A percentile compares a stretch with the other conserved stretches of the same genome.
Conservation (phyloP, 2,329 filamentous ascomycete genomes). For the Verticillium nubilum region DNA sequence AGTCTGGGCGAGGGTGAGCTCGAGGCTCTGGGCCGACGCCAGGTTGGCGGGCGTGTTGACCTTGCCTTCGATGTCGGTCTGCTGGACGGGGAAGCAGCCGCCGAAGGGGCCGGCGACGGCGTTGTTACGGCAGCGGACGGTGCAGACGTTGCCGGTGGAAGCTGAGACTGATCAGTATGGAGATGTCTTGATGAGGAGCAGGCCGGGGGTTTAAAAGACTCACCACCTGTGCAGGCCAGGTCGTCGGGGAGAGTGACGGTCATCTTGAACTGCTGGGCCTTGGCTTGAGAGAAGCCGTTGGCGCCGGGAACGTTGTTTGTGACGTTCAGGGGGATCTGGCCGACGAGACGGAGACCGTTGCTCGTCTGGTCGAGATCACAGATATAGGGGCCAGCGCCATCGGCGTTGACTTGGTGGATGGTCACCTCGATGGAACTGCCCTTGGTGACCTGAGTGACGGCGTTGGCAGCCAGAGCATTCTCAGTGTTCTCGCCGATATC, state of each 20-base stretch:
- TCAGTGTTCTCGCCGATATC: conserved; percentile 53
- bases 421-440: conserved; percentile 40
- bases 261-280: conserved; percentile 51
- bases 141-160: conserved; percentile 54
- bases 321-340: conserved; percentile 41
- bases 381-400: conserved; percentile 48
- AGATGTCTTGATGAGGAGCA: accelerated
- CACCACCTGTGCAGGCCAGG: conserved; percentile 45
- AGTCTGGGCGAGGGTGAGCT: conserved; percentile 42
- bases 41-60: conserved; percentile 40
- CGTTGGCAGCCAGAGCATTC: conserved; percentile 36
- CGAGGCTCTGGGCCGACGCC: conserved; percentile 36
- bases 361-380: conserved; percentile 48
- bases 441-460: conserved; percentile 43
- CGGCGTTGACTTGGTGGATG: conserved; percentile 49
- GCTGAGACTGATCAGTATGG: conserved; percentile 20
- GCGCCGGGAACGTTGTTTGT: conserved; percentile 53
- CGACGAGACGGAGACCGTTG: conserved; percentile 36
- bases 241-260: conserved; percentile 45
- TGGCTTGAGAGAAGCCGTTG: conserved; percentile 52
- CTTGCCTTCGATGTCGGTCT: conserved; percentile 36
- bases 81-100: conserved; percentile 53
- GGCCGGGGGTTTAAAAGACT: conserved; percentile 15
- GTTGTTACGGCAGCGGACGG: conserved; percentile 54
- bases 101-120: conserved; percentile 52